Evolutionary conservation across 257 asterid species (phyloP).

Genomic region (Asclepias syriaca): DNA sequence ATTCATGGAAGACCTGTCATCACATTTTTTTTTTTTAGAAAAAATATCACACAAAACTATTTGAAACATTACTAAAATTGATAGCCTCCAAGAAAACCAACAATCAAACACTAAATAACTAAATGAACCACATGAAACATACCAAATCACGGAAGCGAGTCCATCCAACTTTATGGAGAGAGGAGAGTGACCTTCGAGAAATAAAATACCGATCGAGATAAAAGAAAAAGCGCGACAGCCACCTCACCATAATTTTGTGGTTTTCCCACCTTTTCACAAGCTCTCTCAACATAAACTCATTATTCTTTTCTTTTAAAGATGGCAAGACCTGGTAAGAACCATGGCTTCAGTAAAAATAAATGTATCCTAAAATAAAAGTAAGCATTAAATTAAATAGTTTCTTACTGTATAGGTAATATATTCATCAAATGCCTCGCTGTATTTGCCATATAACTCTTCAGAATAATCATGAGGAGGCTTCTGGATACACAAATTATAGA

Average conservation of each 20-base stretch:
- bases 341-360: no score
- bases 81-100: not conserved
- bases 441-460: slow-evolving; percentile 38
- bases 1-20: slow-evolving; percentile 40
- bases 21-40: slow-evolving; percentile 1
- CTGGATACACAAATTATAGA: slow-evolving; percentile 42
- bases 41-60: not conserved
- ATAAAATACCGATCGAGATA: slow-evolving; percentile 52
- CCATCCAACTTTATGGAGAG: slow-evolving; percentile 42
- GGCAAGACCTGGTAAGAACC: slow-evolving; percentile 36
- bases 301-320: slow-evolving; percentile 41
- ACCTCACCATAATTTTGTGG: slow-evolving; percentile 48
- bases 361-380: slow-evolving; percentile 1
- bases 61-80: no score
- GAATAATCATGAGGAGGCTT: slow-evolving; percentile 39
- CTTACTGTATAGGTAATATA: slow-evolving; percentile 38
- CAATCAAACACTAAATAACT: not conserved
- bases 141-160: slow-evolving; percentile 44
- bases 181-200: slow-evolving; percentile 31
- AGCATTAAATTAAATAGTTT: not conserved
- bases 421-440: slow-evolving; percentile 34
- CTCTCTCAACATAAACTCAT: slow-evolving; percentile 50
- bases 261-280: slow-evolving; percentile 46
- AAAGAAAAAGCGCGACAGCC: slow-evolving; percentile 52
- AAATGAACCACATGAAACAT: slow-evolving; percentile 1